A percentile compares a stretch with the other conserved stretches of the same genome.
Evolutionary conservation across 257 asterid genomes (phyloP).

Genomic region (Catharanthus roseus): DNA sequence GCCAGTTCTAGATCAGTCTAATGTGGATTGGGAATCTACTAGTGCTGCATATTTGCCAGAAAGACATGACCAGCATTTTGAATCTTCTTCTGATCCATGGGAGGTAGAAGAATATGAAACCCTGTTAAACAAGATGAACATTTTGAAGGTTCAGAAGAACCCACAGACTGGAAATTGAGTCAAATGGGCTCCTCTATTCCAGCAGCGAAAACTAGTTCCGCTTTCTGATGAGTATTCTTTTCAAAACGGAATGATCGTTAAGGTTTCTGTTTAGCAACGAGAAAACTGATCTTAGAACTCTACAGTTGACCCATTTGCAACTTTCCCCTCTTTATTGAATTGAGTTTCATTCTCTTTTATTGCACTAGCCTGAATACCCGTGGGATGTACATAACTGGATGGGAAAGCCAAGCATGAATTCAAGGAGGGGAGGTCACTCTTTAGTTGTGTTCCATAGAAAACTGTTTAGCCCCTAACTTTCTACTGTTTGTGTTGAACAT

Average conservation of each 20-base stretch:
- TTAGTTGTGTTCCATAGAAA: constrained; percentile 48
- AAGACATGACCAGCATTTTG: constrained; percentile 16
- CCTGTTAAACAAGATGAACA: neutral
- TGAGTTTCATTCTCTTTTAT: neutral
- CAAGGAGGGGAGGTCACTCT: constrained; percentile 58
- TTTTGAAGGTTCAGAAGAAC: constrained; percentile 3
- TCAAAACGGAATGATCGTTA: neutral
- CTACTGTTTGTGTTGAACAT: too few species aligned
- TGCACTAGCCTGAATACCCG: too few species aligned
- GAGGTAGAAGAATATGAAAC: neutral
- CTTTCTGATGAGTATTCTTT: neutral
- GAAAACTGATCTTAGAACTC: neutral
- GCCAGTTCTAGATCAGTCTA: constrained; percentile 3
- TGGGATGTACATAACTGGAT: constrained; percentile 56
- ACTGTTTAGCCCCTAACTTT: constrained; percentile 38
- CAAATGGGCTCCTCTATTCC: constrained; percentile 4
- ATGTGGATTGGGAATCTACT: constrained; percentile 19
- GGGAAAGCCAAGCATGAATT: constrained; percentile 38
- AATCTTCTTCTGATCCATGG: constrained; percentile 6
- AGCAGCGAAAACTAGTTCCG: neutral
- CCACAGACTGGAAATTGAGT: constrained; percentile 4
- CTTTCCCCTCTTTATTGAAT: neutral
- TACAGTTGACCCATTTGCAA: neutral
- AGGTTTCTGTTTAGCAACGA: neutral
- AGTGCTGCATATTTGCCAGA: constrained; percentile 21